These are phyloP conservation scores for Penicillium sp. DNA, from an alignment of 2,329 filamentous ascomycete genomes.

Conservation along the genomic window DNA sequence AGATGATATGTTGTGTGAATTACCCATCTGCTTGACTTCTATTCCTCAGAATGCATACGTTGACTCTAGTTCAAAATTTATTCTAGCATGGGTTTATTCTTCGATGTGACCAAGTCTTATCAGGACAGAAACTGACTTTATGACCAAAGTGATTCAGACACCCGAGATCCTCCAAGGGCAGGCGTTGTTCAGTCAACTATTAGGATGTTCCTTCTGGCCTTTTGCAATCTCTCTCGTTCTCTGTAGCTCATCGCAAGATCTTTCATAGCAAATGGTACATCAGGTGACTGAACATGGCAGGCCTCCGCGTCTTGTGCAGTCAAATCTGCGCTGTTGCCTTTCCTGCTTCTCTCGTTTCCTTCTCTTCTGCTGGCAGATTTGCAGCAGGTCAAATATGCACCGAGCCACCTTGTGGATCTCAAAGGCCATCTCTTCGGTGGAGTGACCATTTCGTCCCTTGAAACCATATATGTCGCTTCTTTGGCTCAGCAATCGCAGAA, in stretches of 20 bases:
- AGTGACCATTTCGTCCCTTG: conserved; percentile 4
- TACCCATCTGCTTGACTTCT: conserved; percentile 20
- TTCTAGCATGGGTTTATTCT: no score
- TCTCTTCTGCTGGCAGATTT: conserved; percentile 9
- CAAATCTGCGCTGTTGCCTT: conserved; percentile 16
- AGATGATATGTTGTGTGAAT: neutral
- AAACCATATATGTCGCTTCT: conserved; percentile 1
- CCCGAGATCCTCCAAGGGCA: no score
- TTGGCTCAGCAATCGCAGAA: conserved; percentile 3
- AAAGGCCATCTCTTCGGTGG: conserved; percentile 4
- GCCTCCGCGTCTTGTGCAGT: conserved; percentile 25
- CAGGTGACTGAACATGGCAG: conserved; percentile 20
- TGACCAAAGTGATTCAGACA: no score
- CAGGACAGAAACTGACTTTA: no score
- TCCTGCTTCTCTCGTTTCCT: conserved; percentile 8
- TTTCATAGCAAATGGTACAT: no score
- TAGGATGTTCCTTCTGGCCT: no score
- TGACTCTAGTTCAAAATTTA: no score
- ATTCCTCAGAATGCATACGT: no score
- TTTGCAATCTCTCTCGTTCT: no score
- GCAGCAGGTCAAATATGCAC: conserved; percentile 11
- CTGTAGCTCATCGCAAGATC: no score
- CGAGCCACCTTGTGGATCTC: conserved; percentile 1
- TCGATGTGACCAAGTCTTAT: no score
- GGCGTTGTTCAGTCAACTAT: no score